Evolutionary conservation across 2,329 filamentous ascomycete genomes (phyloP).

Genomic region (Aureobasidium sp.): DNA sequence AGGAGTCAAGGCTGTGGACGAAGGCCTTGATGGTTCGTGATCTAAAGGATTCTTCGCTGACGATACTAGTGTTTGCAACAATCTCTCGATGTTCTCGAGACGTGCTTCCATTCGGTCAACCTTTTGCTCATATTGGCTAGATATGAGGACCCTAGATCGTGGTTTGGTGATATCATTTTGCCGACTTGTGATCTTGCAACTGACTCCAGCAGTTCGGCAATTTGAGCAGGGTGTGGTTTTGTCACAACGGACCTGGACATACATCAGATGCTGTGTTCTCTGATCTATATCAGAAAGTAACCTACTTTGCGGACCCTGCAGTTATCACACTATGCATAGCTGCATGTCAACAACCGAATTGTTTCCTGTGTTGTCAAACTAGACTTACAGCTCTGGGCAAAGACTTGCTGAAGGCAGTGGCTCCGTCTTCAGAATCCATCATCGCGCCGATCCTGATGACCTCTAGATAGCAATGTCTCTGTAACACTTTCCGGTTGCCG

Average conservation of each 20-base stretch:
- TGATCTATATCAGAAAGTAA: background rate
- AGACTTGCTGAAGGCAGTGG: conserved; percentile 8
- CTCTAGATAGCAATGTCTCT: too few species aligned
- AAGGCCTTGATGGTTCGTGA: background rate
- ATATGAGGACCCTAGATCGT: conserved; percentile 17
- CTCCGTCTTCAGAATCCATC: background rate
- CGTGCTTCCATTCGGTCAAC: conserved; percentile 22
- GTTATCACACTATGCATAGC: background rate
- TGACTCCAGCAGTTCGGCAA: conserved; percentile 8
- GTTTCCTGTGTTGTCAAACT: background rate
- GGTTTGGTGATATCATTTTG: conserved; percentile 7
- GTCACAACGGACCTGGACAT: conserved; percentile 16
- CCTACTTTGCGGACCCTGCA: conserved; percentile 3
- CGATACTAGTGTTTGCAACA: conserved; percentile 10
- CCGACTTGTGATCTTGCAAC: conserved; percentile 16
- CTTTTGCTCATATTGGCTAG: conserved; percentile 22
- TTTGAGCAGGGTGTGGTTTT: conserved; percentile 17
- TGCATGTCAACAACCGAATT: background rate
- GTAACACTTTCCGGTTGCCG: too few species aligned
- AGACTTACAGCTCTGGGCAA: conserved; percentile 8
- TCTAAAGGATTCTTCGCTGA: background rate
- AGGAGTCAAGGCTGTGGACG: background rate
- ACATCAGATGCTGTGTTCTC: background rate
- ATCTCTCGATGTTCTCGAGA: conserved; percentile 20
- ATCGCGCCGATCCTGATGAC: too few species aligned